Conservation (phyloP, 164 flowering plant genomes). For the Dillenia suffruticosa region DNA sequence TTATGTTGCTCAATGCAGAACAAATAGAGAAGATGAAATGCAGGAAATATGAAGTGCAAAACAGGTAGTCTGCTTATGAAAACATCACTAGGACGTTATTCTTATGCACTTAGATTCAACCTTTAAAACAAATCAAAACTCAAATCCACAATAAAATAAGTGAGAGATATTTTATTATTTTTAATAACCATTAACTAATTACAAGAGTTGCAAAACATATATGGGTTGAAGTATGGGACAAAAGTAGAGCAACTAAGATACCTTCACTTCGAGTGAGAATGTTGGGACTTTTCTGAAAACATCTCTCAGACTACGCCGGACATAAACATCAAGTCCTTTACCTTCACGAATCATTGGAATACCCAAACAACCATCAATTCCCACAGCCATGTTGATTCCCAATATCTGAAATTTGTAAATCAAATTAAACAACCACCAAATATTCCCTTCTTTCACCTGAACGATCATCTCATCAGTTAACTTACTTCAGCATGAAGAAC, state of each 20-base stretch:
- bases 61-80: too few relatives aligned
- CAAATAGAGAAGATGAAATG: too few relatives aligned
- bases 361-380: slow-evolving; percentile 68
- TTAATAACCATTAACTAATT: too few relatives aligned
- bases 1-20: too few relatives aligned
- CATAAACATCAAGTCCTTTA: slow-evolving; percentile 70
- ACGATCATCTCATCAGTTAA: background rate
- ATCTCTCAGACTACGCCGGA: slow-evolving; percentile 90
- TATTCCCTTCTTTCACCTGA: background rate
- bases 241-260: slow-evolving; percentile 12
- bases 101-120: too few relatives aligned
- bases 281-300: slow-evolving; percentile 94
- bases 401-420: slow-evolving; percentile 50
- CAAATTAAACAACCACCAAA: background rate
- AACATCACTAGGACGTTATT: too few relatives aligned
- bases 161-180: too few relatives aligned
- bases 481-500: slow-evolving; percentile 87
- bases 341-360: slow-evolving; percentile 86
- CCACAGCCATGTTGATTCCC: slow-evolving; percentile 92
- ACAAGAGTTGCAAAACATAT: too few relatives aligned
- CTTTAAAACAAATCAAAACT: too few relatives aligned
- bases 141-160: too few relatives aligned
- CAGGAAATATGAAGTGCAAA: too few relatives aligned
- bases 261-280: slow-evolving; percentile 80
- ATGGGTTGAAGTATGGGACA: too few relatives aligned